A percentile compares a stretch with the other conserved stretches of the same genome.
Evolutionary conservation across 352 stramenopile species (phyloP).

Genomic region (Poterioochromonas sp.): DNA sequence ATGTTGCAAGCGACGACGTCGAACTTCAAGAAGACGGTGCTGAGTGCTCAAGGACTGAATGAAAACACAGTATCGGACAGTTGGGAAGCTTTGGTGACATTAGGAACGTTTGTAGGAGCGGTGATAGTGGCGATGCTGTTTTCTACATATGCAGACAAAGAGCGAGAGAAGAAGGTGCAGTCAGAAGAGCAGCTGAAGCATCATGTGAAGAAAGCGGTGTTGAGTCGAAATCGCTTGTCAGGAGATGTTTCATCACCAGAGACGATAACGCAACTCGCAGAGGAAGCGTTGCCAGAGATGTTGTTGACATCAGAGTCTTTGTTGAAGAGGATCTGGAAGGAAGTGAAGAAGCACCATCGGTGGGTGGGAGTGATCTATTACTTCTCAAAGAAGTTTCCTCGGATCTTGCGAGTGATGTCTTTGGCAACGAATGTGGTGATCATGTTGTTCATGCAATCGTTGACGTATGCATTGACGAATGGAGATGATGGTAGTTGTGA

Average conservation of each 20-base stretch:
- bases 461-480: constrained; percentile 20
- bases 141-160: too few species aligned
- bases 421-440: constrained; percentile 7
- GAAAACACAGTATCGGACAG: neutral
- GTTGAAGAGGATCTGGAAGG: neutral
- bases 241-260: too few species aligned
- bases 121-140: neutral
- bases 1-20: neutral
- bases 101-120: neutral
- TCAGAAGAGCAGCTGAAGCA: too few species aligned
- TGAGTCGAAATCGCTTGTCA: too few species aligned
- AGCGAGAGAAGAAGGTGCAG: too few species aligned
- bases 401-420: constrained; percentile 8
- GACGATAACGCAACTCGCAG: too few species aligned
- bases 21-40: neutral
- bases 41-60: neutral
- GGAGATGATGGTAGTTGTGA: neutral
- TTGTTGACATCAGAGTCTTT: neutral
- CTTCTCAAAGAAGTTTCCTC: constrained; percentile 17
- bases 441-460: constrained; percentile 23
- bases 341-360: constrained; percentile 12
- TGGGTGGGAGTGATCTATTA: constrained; percentile 15
- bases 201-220: too few species aligned
- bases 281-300: neutral
- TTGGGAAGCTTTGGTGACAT: neutral